Evolutionary conservation across 305 asterid genomes (phyloP).

Genomic region (Solanum hybrid): DNA sequence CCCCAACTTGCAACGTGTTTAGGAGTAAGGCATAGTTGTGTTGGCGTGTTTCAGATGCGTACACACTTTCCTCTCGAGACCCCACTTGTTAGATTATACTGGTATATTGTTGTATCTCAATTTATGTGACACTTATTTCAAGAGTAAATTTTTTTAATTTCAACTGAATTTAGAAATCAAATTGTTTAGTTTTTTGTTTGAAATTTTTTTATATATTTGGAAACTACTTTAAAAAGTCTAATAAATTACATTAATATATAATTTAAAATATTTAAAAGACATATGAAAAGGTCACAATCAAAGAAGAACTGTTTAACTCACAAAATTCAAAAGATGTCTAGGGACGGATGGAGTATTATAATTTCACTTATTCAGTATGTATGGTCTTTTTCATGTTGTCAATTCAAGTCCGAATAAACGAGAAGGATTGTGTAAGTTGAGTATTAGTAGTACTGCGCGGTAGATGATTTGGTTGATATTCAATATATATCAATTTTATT

Average conservation of each 20-base stretch:
- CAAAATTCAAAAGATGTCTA: no score
- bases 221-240: neutral
- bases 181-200: neutral
- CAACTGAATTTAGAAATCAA: neutral
- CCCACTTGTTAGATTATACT: neutral
- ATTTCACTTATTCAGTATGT: no score
- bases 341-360: no score
- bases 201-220: neutral
- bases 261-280: no score
- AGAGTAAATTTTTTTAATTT: neutral
- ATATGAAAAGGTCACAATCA: neutral
- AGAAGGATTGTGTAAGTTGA: no score
- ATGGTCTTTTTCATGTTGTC: no score
- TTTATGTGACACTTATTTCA: neutral
- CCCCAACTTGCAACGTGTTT: neutral
- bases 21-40: neutral
- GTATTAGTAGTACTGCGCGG: no score
- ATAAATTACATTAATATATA: neutral
- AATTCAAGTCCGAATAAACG: no score
- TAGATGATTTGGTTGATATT: no score
- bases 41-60: neutral
- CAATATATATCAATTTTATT: no score
- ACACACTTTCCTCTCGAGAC: neutral
- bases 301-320: no score
- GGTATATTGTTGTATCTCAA: neutral